Evolutionary conservation across 2,329 filamentous ascomycete genomes (phyloP).

Genomic region (Trichocomaceae sp.): DNA sequence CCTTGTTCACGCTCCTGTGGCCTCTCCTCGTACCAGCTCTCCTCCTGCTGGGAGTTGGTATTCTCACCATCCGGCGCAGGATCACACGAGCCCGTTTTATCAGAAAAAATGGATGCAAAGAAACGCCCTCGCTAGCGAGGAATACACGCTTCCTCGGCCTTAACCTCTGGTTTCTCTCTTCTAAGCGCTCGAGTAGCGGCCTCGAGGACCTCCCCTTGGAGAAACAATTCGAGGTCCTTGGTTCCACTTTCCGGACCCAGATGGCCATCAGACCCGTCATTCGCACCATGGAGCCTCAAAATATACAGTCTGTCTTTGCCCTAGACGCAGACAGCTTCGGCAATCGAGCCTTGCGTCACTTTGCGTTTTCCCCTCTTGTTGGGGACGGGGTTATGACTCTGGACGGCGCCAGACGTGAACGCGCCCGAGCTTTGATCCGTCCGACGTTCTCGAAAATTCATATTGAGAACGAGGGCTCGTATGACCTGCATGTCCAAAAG

Average conservation of each 20-base stretch:
- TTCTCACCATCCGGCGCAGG: too few relatives aligned
- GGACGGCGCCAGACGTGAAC: conserved; percentile 52
- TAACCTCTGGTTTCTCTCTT: too few relatives aligned
- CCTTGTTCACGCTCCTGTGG: too few relatives aligned
- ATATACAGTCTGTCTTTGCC: conserved; percentile 78
- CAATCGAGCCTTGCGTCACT: conserved; percentile 45
- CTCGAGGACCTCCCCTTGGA: conserved; percentile 4
- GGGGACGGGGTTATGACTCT: conserved; percentile 42
- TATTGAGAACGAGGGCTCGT: conserved; percentile 49
- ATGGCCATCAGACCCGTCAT: conserved; percentile 27
- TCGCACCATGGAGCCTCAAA: conserved; percentile 48
- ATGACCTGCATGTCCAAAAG: conserved; percentile 54
- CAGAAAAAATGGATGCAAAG: too few relatives aligned
- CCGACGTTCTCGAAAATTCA: conserved; percentile 75
- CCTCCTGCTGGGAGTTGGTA: too few relatives aligned
- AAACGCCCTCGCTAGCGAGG: too few relatives aligned
- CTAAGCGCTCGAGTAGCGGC: neutral
- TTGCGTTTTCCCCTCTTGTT: conserved; percentile 50
- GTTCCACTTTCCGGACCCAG: conserved; percentile 11
- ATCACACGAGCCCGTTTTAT: too few relatives aligned
- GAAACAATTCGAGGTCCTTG: conserved; percentile 7
- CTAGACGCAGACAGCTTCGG: conserved; percentile 73
- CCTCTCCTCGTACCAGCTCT: too few relatives aligned
- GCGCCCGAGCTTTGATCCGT: conserved; percentile 68
- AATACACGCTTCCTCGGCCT: too few relatives aligned